phyloP scores from a whole-genome alignment of 202 grass and related monocot species.

The Alloteropsis angusta region DNA sequence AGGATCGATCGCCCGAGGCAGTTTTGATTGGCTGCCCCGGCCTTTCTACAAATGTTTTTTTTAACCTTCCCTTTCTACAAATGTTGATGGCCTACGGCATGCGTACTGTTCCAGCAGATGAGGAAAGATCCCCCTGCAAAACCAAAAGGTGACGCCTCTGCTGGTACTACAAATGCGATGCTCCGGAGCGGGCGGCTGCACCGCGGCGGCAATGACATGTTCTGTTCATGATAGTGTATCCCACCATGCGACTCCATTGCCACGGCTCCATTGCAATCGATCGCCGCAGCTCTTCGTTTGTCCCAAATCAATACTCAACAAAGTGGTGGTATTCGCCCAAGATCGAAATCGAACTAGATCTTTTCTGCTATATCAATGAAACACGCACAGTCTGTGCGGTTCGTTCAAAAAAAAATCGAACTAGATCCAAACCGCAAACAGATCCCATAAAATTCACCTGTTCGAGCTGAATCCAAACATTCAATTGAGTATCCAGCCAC shows the following conservation, averaged over 20 bases:
- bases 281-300: background rate
- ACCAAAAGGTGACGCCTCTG: background rate
- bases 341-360: background rate
- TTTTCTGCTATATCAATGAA: too few species aligned
- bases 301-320: background rate
- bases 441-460: background rate
- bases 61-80: background rate
- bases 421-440: background rate
- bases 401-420: too few species aligned
- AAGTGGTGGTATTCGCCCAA: too few species aligned
- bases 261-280: background rate
- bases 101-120: background rate
- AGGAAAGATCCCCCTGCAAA: background rate
- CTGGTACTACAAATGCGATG: background rate
- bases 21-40: background rate
- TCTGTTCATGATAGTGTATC: background rate
- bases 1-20: background rate
- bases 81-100: slow-evolving; percentile 8
- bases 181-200: background rate
- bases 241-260: background rate
- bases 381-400: too few species aligned
- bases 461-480: background rate
- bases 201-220: background rate
- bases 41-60: background rate
- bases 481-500: background rate